phyloP scores from a whole-genome alignment of 345 rosid species.

The Eucalyptus sideroxylon region DNA sequence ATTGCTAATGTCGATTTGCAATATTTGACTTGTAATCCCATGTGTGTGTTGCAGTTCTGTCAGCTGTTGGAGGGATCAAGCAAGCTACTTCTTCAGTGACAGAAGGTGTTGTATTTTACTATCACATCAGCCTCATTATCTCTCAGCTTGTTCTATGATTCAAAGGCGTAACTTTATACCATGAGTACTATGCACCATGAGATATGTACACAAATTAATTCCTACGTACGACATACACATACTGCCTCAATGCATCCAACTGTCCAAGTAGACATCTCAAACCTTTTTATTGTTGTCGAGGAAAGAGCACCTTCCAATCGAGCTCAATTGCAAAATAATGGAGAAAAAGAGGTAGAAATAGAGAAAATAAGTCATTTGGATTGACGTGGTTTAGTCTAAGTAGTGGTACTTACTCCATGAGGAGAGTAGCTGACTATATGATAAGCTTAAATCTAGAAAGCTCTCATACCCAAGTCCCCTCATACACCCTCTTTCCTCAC shows the following conservation, averaged over 20 bases:
- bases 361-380: not conserved
- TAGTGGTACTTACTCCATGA: not conserved
- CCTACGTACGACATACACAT: not conserved
- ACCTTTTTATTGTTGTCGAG: not conserved
- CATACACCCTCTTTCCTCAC: not conserved
- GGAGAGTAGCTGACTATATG: not conserved
- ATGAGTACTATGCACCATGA: not conserved
- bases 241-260: not conserved
- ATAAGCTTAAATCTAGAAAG: not conserved
- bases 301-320: not conserved
- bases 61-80: constrained; percentile 40
- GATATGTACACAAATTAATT: not conserved
- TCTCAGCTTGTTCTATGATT: not conserved
- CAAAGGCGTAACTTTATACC: not conserved
- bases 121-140: not conserved
- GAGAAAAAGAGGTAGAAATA: not conserved
- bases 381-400: not conserved
- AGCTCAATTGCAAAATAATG: not conserved
- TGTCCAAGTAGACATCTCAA: not conserved
- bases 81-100: not conserved
- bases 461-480: not conserved
- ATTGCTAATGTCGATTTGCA: not conserved
- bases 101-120: not conserved
- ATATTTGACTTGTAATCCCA: not conserved
- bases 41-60: constrained; percentile 16